Conservation (phyloP, 345 rosid species). For the Gossypium arboreum region DNA sequence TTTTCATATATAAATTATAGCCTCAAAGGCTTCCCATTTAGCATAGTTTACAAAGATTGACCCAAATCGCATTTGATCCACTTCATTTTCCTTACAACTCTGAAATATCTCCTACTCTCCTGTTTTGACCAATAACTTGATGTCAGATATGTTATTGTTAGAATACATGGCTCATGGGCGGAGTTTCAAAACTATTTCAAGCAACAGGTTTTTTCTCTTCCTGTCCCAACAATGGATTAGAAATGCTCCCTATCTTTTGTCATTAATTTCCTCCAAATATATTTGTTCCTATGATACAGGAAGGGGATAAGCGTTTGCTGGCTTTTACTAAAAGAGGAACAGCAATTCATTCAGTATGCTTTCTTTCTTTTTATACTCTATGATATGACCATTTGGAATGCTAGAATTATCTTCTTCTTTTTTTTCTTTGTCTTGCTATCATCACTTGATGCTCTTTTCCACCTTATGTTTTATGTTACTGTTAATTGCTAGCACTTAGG, state of each 20-base stretch:
- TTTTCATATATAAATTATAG: background rate
- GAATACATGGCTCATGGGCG: conserved; percentile 75
- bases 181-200: conserved; percentile 70
- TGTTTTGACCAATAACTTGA: conserved; percentile 34
- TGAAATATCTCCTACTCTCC: background rate
- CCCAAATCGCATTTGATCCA: background rate
- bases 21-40: background rate
- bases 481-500: background rate
- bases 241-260: background rate
- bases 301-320: conserved; percentile 76
- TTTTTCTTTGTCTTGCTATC: too few relatives aligned
- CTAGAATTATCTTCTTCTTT: background rate
- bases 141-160: conserved; percentile 70
- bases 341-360: conserved; percentile 64
- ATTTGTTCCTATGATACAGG: conserved; percentile 38
- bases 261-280: background rate
- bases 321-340: conserved; percentile 93
- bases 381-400: background rate
- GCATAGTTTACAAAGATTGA: background rate
- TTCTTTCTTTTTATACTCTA: conserved; percentile 13
- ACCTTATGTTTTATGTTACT: background rate
- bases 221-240: conserved; percentile 3
- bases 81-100: conserved; percentile 1
- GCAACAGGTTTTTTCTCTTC: conserved; percentile 54
- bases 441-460: background rate